phyloP scores from a whole-genome alignment of 305 asterid genomes.

The Monarda citriodora region DNA sequence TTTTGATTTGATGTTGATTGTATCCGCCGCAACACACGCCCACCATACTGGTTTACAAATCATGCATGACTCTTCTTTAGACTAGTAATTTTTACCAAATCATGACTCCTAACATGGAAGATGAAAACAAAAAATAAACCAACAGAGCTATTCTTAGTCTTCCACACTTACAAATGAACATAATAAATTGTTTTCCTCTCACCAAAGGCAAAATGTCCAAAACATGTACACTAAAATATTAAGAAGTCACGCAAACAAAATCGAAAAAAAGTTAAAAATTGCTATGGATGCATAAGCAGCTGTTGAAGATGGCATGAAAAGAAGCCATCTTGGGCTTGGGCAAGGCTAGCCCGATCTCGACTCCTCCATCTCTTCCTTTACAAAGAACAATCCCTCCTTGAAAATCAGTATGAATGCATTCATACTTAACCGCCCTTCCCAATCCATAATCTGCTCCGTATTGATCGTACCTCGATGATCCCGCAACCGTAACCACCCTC shows the following conservation, averaged over 20 bases:
- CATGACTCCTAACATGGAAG: no score
- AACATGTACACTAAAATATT: no score
- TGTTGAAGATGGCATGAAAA: background rate
- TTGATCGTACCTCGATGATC: background rate
- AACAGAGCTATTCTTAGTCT: no score
- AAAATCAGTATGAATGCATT: background rate
- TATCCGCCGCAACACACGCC: no score
- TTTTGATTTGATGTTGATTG: no score
- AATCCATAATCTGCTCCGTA: conserved; percentile 2
- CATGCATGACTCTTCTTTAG: no score
- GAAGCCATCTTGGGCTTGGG: background rate
- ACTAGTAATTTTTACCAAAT: no score
- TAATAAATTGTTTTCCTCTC: no score
- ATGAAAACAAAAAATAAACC: no score
- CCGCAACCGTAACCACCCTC: background rate
- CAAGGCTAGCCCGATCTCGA: background rate
- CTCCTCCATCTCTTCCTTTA: background rate
- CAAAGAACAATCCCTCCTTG: background rate
- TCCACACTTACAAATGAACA: no score
- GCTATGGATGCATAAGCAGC: background rate
- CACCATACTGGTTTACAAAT: no score
- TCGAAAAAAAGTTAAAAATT: background rate
- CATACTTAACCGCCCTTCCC: conserved; percentile 3
- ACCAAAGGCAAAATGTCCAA: no score
- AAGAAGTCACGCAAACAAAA: background rate